Percentiles rank a stretch among this genome's conserved stretches.
Evolutionary conservation across 306 rosid species (phyloP).

Genomic region (Astragalus membranaceus): DNA sequence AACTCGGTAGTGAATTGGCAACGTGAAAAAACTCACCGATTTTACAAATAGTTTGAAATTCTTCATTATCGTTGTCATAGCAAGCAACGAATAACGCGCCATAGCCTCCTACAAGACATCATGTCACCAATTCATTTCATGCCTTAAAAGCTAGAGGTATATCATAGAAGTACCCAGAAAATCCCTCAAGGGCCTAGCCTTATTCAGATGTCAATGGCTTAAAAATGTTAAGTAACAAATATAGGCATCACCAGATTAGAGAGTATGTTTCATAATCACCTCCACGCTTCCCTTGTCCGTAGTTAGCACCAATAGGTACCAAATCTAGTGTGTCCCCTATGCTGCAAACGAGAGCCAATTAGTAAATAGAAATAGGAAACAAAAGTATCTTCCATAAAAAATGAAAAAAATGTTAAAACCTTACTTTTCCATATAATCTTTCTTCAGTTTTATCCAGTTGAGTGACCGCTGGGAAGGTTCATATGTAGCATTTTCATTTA

Average conservation of each 20-base stretch:
- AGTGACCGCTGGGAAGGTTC: slow-evolving; percentile 78
- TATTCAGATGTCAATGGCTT: neutral
- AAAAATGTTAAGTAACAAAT: neutral
- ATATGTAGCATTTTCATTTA: slow-evolving; percentile 66
- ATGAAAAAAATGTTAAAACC: slow-evolving; percentile 19
- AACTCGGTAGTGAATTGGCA: slow-evolving; percentile 6
- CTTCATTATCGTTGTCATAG: slow-evolving; percentile 62
- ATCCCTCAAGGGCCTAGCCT: neutral
- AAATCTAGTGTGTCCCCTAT: slow-evolving; percentile 85
- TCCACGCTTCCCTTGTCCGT: slow-evolving; percentile 90
- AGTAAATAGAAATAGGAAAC: slow-evolving; percentile 19
- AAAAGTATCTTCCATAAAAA: neutral
- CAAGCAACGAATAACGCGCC: slow-evolving; percentile 89
- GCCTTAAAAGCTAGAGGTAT: neutral
- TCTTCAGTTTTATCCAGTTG: slow-evolving; percentile 90
- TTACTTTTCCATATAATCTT: slow-evolving; percentile 73
- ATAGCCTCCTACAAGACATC: slow-evolving; percentile 58
- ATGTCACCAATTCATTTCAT: slow-evolving; percentile 9
- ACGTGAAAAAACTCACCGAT: slow-evolving; percentile 42
- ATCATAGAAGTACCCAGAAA: slow-evolving; percentile 7
- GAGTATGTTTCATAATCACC: slow-evolving; percentile 34
- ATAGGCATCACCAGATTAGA: neutral
- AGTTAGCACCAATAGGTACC: slow-evolving; percentile 89
- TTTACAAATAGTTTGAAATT: slow-evolving; percentile 88
- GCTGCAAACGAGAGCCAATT: slow-evolving; percentile 37